Conservation (phyloP, 73 alveolate species). For the Diophrys appendiculata region DNA sequence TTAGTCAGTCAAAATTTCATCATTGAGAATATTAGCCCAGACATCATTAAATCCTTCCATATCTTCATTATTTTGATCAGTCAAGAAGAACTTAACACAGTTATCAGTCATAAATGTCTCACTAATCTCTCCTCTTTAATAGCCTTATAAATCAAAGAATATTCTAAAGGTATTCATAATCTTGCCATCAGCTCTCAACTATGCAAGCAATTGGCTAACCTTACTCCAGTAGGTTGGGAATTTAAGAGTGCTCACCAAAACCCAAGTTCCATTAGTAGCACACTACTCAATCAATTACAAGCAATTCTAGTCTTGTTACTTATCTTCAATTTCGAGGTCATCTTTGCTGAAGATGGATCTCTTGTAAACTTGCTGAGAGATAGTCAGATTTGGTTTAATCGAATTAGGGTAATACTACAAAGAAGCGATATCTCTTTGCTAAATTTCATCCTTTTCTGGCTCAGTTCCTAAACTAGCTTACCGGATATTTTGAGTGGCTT, state of each 20-base stretch:
- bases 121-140: slow-evolving; percentile 43
- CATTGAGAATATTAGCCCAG: slow-evolving; percentile 61
- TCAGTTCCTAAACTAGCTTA: background rate
- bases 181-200: slow-evolving; percentile 12
- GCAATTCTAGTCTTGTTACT: slow-evolving; percentile 7
- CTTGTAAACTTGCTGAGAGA: background rate
- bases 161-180: slow-evolving; percentile 50
- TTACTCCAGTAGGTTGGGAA: slow-evolving; percentile 59
- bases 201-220: slow-evolving; percentile 18
- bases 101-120: slow-evolving; percentile 45
- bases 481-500: slow-evolving; percentile 1
- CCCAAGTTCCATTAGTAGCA: slow-evolving; percentile 68
- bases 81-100: slow-evolving; percentile 42
- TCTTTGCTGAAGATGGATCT: background rate
- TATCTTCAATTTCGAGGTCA: slow-evolving; percentile 32
- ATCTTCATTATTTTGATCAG: slow-evolving; percentile 54
- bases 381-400: background rate
- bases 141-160: slow-evolving; percentile 61
- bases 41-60: slow-evolving; percentile 66
- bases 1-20: slow-evolving; percentile 34
- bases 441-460: background rate
- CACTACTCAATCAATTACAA: slow-evolving; percentile 45
- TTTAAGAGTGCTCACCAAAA: slow-evolving; percentile 37
- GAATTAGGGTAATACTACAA: background rate
- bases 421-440: background rate